Percentiles rank a stretch among this genome's conserved stretches.
Evolutionary conservation across 2,329 filamentous ascomycete species (phyloP).

Genomic region (Didymella sp.): DNA sequence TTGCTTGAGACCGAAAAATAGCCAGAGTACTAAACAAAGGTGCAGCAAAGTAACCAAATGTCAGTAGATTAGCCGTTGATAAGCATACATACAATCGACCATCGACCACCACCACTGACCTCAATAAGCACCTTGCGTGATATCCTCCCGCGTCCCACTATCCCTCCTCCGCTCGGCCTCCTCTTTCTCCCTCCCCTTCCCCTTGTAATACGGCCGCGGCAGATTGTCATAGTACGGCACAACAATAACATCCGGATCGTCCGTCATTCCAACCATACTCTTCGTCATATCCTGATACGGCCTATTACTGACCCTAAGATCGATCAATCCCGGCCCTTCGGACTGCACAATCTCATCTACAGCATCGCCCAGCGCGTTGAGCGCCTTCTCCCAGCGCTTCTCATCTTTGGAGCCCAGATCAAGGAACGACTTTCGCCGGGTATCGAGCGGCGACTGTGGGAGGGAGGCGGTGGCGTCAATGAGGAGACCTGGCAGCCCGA

Average conservation of each 20-base stretch:
- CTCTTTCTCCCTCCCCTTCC: background rate
- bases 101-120: too few species aligned
- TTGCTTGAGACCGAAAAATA: too few species aligned
- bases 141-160: background rate
- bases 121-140: too few species aligned
- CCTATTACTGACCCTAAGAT: conserved; percentile 50
- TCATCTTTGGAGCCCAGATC: conserved; percentile 20
- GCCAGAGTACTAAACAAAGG: too few species aligned
- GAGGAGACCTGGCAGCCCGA: conserved; percentile 40
- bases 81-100: too few species aligned
- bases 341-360: conserved; percentile 43
- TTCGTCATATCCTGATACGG: conserved; percentile 44
- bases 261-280: conserved; percentile 54
- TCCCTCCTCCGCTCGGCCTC: background rate
- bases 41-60: too few species aligned
- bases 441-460: conserved; percentile 12
- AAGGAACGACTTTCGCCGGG: conserved; percentile 10
- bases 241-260: conserved; percentile 54
- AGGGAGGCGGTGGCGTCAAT: conserved; percentile 29
- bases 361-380: conserved; percentile 28
- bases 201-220: conserved; percentile 45
- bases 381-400: conserved; percentile 29
- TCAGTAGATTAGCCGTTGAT: too few species aligned
- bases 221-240: conserved; percentile 60
- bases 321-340: conserved; percentile 47